Evolutionary conservation across 306 rosid genomes (phyloP), one percentile per base, ranked within the genome.

Genomic region (Comarum palustre): DNA sequence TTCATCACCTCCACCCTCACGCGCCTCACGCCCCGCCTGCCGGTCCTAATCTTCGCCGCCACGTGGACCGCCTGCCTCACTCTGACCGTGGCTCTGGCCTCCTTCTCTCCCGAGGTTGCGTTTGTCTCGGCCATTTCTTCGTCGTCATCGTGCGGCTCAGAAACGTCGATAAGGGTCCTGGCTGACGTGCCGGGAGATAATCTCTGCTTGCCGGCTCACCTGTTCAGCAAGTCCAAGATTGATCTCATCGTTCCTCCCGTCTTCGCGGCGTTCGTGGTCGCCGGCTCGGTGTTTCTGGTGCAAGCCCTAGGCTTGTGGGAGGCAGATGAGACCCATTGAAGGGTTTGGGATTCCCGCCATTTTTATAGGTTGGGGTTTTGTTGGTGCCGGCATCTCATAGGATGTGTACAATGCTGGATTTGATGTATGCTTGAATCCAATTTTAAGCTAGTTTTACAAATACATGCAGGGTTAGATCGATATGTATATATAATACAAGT

Each of bases 61-160:
- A 60, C 77, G 6, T 91, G 98, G 98, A 88, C 88, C 1, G 61
- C 79, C 12, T 73, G 81, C 8, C 80, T 92, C 34, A 78, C 84
- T 8, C 60, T 87, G 19, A 85, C 84, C n/a, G 96, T 92, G 73
- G 92, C 89, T 3, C 74, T 88, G 62, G 90, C 91, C 8, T 85
- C 97, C 27, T 81, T 91, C 66, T 78, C 95, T 0, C 90, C 92
- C 17, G 96, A 94, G 79, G 77, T 83, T 16, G 93, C 95, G 4
- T 94, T 91, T 45, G 90, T 87, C 16, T 79, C 89, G 0, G 91
- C 93, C 16, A 84, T 91, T 59, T 82, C 94, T 0, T 77, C 95
- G 6, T 73, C 84, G 8, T 86, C 96, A 27, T 69, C 83, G 5
- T 91, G 96, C 82, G 50, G 12, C 16, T 29, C 48, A 15, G 77